Conservation (phyloP, 2,329 filamentous ascomycete species). For the Simplicillium sp. region DNA sequence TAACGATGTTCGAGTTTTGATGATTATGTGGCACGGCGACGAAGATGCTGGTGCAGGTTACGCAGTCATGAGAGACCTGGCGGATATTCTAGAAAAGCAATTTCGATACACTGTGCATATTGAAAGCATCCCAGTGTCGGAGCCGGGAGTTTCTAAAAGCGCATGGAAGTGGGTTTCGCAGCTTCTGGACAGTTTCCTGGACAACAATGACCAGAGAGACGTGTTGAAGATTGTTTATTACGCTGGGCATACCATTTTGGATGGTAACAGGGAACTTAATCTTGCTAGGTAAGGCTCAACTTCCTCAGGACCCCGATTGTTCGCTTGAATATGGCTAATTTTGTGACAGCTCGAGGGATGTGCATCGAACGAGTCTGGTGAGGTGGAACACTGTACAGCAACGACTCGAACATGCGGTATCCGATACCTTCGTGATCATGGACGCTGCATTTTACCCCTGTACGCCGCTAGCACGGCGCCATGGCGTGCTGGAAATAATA, state of each 20-base stretch:
- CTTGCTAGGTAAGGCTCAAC: constrained; percentile 37
- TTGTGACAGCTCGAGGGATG: constrained; percentile 33
- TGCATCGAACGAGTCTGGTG: constrained; percentile 34
- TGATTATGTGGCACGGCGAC: constrained; percentile 49
- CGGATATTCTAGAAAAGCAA: constrained; percentile 37
- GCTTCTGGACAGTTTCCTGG: constrained; percentile 42
- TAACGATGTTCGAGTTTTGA: constrained; percentile 38
- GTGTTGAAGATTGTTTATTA: constrained; percentile 52
- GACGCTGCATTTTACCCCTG: constrained; percentile 49
- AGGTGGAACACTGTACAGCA: constrained; percentile 48
- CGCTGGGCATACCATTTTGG: constrained; percentile 43
- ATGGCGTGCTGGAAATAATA: constrained; percentile 46
- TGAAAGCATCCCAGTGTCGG: constrained; percentile 37
- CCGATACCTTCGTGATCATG: constrained; percentile 49
- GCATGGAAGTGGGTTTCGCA: constrained; percentile 44
- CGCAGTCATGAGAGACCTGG: constrained; percentile 35
- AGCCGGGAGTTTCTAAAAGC: constrained; percentile 33
- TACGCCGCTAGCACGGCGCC: constrained; percentile 39
- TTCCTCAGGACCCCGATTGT: neutral
- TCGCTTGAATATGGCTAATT: constrained; percentile 10
- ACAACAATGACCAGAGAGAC: constrained; percentile 43
- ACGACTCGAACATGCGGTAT: constrained; percentile 43
- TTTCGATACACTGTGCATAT: constrained; percentile 42
- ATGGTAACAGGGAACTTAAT: constrained; percentile 47
- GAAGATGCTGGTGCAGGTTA: constrained; percentile 30